These are phyloP conservation scores for Dimocarpus longan DNA, from an alignment of 345 rosid species.

Conservation along the genomic window DNA sequence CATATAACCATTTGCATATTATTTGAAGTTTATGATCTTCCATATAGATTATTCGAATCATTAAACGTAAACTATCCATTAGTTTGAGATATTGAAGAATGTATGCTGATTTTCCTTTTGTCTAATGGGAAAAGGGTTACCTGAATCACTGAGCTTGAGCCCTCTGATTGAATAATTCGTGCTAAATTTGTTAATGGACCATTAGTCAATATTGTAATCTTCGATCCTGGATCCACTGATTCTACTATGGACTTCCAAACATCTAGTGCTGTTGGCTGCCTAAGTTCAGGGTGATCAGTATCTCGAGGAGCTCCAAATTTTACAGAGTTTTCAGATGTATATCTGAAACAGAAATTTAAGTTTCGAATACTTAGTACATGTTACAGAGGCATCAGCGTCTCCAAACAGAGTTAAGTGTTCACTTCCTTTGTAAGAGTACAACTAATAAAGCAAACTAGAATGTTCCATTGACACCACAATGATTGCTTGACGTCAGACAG, in stretches of 20 bases:
- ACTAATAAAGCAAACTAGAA: too few relatives aligned
- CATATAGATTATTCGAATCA: too few relatives aligned
- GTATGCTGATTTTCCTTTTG: too few relatives aligned
- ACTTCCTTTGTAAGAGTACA: too few relatives aligned
- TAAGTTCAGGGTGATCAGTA: slow-evolving; percentile 67
- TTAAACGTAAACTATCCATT: too few relatives aligned
- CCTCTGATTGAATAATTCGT: slow-evolving; percentile 46
- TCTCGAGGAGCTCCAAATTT: slow-evolving; percentile 68
- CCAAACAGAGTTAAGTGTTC: too few relatives aligned
- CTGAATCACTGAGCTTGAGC: slow-evolving; percentile 51
- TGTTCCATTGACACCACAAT: too few relatives aligned
- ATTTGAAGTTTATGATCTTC: background rate
- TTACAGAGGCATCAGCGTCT: background rate
- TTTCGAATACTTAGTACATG: background rate
- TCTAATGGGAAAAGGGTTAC: slow-evolving; percentile 29
- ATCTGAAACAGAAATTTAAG: slow-evolving; percentile 42
- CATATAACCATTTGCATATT: background rate
- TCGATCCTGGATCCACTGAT: slow-evolving; percentile 47
- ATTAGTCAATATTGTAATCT: slow-evolving; percentile 68
- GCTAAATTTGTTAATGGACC: slow-evolving; percentile 90
- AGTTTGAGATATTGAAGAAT: too few relatives aligned
- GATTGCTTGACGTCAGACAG: background rate
- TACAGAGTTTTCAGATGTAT: slow-evolving; percentile 71
- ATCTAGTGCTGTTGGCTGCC: slow-evolving; percentile 76
- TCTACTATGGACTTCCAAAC: slow-evolving; percentile 57